Base-by-base conservation (phyloP, 2,329 filamentous ascomycete genomes). In the Pleoardoris graminearum region DNA sequence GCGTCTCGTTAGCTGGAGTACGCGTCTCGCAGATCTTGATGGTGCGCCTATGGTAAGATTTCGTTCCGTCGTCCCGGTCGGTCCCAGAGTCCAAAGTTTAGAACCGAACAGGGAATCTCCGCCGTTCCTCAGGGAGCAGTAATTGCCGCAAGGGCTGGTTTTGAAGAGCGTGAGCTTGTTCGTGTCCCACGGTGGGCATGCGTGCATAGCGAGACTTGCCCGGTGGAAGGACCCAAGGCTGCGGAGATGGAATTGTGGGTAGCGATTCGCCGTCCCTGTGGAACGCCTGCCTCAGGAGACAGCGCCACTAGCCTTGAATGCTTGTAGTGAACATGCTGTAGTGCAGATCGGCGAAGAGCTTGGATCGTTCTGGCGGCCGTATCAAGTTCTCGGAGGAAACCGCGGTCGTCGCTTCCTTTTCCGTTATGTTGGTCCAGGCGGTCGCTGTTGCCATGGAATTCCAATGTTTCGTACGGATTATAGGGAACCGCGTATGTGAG, bases 131-230 rank as follows among this genome's bases (percentile, higher is more conserved):
- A 55, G 47, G 65, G 66, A 41, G 60, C 61, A 14, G 54, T 41
- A 19, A 51, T 66, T 3, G 58, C 61, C 10, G 54, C 50, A n/a
- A 65, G 63, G 42, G 65, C 65, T 32, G 67, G 64, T 22, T 70
- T 69, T 46, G 57, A 65, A 49, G 61, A 63, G 49, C 55, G 57
- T 21, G 65, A 61, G 29, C 42, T 53, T n/a, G 46, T 66, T 21
- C 55, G 53, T 30, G 58, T 68, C 45, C 53, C 56, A 45, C 57
- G 39, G n/a, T n/a, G n/a, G 16, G 22, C 51, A 25, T 21, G 33
- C 21, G 35, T 37, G 46, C 51, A 54, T 47, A 35, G 54, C 8
- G 33, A 46, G 17, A 10, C 21, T 6, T 10, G 43, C 29, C 21
- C 14, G 21, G 32, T 49, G 19, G 43, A 30, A 11, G 29, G 36